Percentiles rank a stretch among this genome's conserved stretches.
These are phyloP conservation scores for Schwanniomyces pseudopolymorphus DNA, from an alignment of 805 yeast genomes.

Conservation along the genomic window DNA sequence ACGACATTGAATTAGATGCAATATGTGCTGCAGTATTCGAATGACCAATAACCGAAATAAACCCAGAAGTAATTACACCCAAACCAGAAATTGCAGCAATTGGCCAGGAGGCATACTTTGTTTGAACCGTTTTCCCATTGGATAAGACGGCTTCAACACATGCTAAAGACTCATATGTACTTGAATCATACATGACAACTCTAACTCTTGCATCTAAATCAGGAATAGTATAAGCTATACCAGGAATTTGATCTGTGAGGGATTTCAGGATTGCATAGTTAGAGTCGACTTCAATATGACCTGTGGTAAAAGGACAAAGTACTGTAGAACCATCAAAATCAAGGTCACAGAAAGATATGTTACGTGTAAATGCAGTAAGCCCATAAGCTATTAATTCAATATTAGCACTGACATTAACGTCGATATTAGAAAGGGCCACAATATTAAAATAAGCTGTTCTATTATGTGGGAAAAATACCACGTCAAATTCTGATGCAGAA, in stretches of 20 bases:
- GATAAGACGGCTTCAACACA: constrained; percentile 87
- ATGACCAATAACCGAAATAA: constrained; percentile 84
- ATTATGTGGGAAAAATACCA: constrained; percentile 67
- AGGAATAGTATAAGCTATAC: constrained; percentile 85
- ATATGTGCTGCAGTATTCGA: constrained; percentile 93
- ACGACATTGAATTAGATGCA: constrained; percentile 91
- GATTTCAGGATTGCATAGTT: constrained; percentile 42
- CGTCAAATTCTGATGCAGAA: constrained; percentile 81
- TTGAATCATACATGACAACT: constrained; percentile 59
- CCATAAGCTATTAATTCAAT: constrained; percentile 80
- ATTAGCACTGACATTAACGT: constrained; percentile 67
- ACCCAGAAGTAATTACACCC: constrained; percentile 85
- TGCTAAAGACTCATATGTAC: constrained; percentile 59
- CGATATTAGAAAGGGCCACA: constrained; percentile 75
- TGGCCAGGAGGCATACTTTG: constrained; percentile 92
- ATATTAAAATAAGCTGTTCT: constrained; percentile 63
- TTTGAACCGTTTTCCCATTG: constrained; percentile 92
- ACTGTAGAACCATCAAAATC: constrained; percentile 32
- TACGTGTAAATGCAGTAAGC: constrained; percentile 53
- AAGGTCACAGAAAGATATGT: constrained; percentile 65
- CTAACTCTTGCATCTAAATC: constrained; percentile 91
- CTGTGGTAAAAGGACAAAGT: constrained; percentile 81
- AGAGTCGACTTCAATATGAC: constrained; percentile 74
- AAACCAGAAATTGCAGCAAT: constrained; percentile 88
- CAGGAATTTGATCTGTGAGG: constrained; percentile 61